Evolutionary conservation across 257 asterid species (phyloP).

Genomic region (Jacaranda copaia): DNA sequence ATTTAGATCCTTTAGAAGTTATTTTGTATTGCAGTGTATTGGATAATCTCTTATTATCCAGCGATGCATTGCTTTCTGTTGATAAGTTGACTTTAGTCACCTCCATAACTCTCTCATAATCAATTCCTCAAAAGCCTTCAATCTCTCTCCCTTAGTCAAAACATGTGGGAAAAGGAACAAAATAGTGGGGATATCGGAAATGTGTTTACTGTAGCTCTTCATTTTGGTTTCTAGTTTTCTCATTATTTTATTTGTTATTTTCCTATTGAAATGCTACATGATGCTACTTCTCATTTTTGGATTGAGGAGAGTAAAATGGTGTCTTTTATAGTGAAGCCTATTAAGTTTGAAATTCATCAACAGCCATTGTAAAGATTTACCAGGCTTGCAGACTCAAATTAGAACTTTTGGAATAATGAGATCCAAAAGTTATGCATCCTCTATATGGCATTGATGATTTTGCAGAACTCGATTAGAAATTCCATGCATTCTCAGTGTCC

Average conservation of each 20-base stretch:
- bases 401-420: slow-evolving; percentile 4
- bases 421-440: not conserved
- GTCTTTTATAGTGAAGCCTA: slow-evolving; percentile 2
- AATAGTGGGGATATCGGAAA: slow-evolving; percentile 10
- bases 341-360: slow-evolving; percentile 6
- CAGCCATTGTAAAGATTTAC: not conserved
- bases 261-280: not conserved
- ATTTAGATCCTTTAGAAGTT: not conserved
- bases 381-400: not conserved
- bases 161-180: slow-evolving; percentile 11
- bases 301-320: not conserved
- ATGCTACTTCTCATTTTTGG: not conserved
- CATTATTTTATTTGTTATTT: not conserved
- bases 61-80: not conserved
- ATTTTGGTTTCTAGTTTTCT: slow-evolving; percentile 15
- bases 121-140: not conserved
- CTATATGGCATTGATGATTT: not conserved
- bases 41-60: slow-evolving; percentile 2
- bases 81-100: slow-evolving; percentile 11
- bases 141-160: slow-evolving; percentile 3
- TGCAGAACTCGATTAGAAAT: slow-evolving; percentile 1
- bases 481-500: slow-evolving; percentile 12
- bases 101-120: not conserved
- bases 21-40: not conserved
- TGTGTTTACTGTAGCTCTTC: not conserved